Evolutionary conservation across 805 yeast species (phyloP).

Genomic region (Saccharomycopsis fermentans): DNA sequence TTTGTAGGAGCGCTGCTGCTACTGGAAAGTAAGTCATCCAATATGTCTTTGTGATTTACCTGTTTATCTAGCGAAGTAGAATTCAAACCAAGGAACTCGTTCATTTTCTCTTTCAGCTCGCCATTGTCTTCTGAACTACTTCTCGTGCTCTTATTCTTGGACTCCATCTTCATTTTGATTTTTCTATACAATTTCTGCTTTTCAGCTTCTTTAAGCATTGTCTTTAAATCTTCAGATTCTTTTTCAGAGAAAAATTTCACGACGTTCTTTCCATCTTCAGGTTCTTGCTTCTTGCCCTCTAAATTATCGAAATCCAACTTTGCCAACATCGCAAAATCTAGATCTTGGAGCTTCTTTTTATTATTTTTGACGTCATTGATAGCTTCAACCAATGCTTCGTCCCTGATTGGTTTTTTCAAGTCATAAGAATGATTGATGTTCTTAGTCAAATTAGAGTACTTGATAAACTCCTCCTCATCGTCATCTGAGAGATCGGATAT

Average conservation of each 20-base stretch:
- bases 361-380: not conserved
- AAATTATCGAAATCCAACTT: constrained; percentile 17
- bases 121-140: constrained; percentile 7
- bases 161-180: constrained; percentile 13
- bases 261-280: constrained; percentile 11
- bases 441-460: constrained; percentile 11
- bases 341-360: constrained; percentile 6
- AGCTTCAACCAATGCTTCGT: not conserved
- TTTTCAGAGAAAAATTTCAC: constrained; percentile 17
- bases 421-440: constrained; percentile 4
- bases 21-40: not conserved
- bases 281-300: constrained; percentile 20
- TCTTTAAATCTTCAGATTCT: constrained; percentile 21
- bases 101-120: not conserved
- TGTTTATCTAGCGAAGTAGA: constrained; percentile 11
- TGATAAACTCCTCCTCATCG: constrained; percentile 23
- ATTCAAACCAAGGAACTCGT: not conserved
- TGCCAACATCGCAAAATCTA: constrained; percentile 2
- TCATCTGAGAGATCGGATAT: not conserved
- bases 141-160: not conserved
- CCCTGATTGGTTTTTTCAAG: not conserved
- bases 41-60: constrained; percentile 17
- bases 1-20: not conserved
- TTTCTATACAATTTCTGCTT: constrained; percentile 20
- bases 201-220: constrained; percentile 21